Conservation (phyloP, 225 moss, liverwort and hornwort species). For the Physcomitrium patens region DNA sequence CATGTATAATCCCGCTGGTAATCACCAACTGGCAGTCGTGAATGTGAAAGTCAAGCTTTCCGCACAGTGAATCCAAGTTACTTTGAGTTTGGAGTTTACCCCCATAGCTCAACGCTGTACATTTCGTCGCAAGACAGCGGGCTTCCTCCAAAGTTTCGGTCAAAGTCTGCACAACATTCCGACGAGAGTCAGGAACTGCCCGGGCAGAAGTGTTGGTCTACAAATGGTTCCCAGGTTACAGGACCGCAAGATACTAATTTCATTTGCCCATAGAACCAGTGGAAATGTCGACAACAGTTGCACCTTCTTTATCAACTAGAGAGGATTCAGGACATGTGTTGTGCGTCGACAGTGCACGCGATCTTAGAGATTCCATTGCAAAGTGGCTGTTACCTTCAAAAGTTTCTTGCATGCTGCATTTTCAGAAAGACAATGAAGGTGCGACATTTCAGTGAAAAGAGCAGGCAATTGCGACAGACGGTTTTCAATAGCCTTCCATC, state of each 20-base stretch:
- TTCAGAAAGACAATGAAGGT: conserved; percentile 50
- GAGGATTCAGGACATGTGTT: background rate
- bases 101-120: conserved; percentile 63
- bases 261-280: background rate
- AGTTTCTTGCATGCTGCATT: conserved; percentile 58
- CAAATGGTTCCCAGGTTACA: background rate
- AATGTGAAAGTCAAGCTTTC: conserved; percentile 65
- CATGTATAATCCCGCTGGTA: conserved; percentile 66
- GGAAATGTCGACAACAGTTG: background rate
- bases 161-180: conserved; percentile 33
- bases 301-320: background rate
- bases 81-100: conserved; percentile 85
- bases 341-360: background rate
- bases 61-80: conserved; percentile 66
- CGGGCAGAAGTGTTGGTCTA: too few relatives aligned
- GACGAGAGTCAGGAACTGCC: background rate
- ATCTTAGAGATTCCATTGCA: background rate
- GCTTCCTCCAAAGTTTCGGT: conserved; percentile 66
- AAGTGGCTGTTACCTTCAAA: conserved; percentile 34
- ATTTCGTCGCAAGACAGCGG: conserved; percentile 53
- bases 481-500: conserved; percentile 71
- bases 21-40: conserved; percentile 83
- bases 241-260: background rate
- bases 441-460: conserved; percentile 59
- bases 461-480: conserved; percentile 68